Conservation (phyloP, 305 asterid species). For the Ruellia speciosa region DNA sequence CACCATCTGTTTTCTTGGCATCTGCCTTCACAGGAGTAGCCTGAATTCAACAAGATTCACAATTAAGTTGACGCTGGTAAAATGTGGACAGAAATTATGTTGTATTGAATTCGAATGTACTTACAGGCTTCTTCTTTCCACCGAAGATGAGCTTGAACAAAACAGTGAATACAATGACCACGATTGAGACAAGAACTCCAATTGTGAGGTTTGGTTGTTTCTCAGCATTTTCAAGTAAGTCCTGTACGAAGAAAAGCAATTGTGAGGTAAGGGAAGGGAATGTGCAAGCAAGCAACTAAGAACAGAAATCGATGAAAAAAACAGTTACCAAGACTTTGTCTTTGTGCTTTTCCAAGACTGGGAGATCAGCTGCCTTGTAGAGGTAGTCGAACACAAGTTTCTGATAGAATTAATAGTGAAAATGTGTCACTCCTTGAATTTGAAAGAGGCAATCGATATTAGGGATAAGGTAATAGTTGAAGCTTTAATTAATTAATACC, state of each 20-base stretch:
- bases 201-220: slow-evolving; percentile 66
- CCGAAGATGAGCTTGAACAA: slow-evolving; percentile 60
- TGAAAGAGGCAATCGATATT: background rate
- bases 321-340: slow-evolving; percentile 51
- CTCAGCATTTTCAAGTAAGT: slow-evolving; percentile 79
- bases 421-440: background rate
- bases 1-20: slow-evolving; percentile 34
- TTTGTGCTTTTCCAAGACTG: slow-evolving; percentile 68
- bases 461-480: background rate
- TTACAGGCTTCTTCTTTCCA: slow-evolving; percentile 63
- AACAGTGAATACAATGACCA: slow-evolving; percentile 44
- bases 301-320: background rate
- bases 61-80: background rate
- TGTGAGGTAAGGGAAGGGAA: no score
- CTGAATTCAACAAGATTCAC: slow-evolving; percentile 25
- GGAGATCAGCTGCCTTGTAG: slow-evolving; percentile 71
- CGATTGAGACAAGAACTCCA: slow-evolving; percentile 44
- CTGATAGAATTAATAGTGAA: slow-evolving; percentile 26
- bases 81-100: background rate
- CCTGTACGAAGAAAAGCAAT: slow-evolving; percentile 35
- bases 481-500: slow-evolving; percentile 31
- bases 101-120: slow-evolving; percentile 3
- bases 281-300: background rate
- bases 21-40: slow-evolving; percentile 38
- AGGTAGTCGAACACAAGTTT: slow-evolving; percentile 63